These are phyloP conservation scores for Diaporthe ampelina DNA, from an alignment of 2,329 filamentous ascomycete genomes.

Conservation along the genomic window DNA sequence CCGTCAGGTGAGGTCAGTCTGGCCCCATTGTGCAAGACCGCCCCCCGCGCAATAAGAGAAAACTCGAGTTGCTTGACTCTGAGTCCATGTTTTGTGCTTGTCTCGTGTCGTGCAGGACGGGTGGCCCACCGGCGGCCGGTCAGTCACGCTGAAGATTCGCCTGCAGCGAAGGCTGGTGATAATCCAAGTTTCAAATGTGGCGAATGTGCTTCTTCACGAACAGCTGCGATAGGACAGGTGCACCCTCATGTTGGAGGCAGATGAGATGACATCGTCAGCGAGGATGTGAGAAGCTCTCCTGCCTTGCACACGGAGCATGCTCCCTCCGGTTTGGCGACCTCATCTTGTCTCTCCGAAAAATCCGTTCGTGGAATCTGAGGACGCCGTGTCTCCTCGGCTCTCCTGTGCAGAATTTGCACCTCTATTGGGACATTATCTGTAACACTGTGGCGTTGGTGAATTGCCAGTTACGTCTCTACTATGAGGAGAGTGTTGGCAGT, in stretches of 20 bases:
- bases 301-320: conserved; percentile 18
- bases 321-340: conserved; percentile 16
- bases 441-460: conserved; percentile 4
- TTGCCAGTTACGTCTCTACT: conserved; percentile 4
- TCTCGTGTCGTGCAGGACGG: conserved; percentile 9
- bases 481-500: neutral
- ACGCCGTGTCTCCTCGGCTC: conserved; percentile 2
- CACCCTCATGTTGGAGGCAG: neutral
- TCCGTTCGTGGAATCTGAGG: conserved; percentile 12
- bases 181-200: conserved; percentile 9
- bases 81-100: conserved; percentile 17
- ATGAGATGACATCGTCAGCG: conserved; percentile 17
- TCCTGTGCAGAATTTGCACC: neutral
- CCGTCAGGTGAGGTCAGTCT: neutral
- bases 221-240: neutral
- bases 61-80: conserved; percentile 19
- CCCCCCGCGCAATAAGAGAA: neutral
- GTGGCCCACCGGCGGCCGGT: conserved; percentile 4
- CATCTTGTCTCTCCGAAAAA: neutral
- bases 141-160: conserved; percentile 1
- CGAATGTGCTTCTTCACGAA: neutral
- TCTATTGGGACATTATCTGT: conserved; percentile 8
- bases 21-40: neutral
- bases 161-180: conserved; percentile 8
- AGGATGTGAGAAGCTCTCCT: conserved; percentile 7